Evolutionary conservation across 2,329 filamentous ascomycete species (phyloP).

Genomic region (Aureobasidium sp.): DNA sequence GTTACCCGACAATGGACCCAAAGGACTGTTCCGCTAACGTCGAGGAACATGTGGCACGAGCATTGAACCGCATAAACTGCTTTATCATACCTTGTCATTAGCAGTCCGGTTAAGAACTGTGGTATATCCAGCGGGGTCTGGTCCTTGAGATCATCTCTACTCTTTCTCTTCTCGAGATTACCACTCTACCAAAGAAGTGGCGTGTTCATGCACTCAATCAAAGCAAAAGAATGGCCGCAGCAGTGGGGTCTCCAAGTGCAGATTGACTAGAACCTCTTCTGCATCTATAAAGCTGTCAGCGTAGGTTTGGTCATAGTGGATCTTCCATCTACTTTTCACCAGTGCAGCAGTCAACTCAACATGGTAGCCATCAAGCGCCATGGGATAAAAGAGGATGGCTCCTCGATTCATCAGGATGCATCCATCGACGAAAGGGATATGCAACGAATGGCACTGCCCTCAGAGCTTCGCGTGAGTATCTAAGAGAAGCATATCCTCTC

Average conservation of each 20-base stretch:
- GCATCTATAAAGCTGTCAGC: background rate
- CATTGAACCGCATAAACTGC: background rate
- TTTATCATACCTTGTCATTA: background rate
- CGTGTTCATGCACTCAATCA: background rate
- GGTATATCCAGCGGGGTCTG: background rate
- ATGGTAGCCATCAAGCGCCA: background rate
- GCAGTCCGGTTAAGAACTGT: background rate
- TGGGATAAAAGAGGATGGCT: background rate
- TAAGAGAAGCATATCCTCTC: accelerated
- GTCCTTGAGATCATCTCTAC: background rate
- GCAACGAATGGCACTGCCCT: conserved; percentile 23
- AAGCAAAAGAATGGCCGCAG: background rate
- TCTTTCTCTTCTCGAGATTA: too few relatives aligned
- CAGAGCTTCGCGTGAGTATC: conserved; percentile 16
- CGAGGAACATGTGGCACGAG: background rate
- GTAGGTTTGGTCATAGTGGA: background rate
- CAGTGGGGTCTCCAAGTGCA: background rate
- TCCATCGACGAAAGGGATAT: conserved; percentile 16
- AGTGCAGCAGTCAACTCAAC: background rate
- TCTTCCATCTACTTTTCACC: background rate
- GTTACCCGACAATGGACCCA: background rate
- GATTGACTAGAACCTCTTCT: background rate
- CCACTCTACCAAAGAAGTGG: background rate
- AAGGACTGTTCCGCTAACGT: background rate
- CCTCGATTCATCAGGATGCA: background rate